Conservation (phyloP, 208 protist genomes). For the Crithidia sp. region DNA sequence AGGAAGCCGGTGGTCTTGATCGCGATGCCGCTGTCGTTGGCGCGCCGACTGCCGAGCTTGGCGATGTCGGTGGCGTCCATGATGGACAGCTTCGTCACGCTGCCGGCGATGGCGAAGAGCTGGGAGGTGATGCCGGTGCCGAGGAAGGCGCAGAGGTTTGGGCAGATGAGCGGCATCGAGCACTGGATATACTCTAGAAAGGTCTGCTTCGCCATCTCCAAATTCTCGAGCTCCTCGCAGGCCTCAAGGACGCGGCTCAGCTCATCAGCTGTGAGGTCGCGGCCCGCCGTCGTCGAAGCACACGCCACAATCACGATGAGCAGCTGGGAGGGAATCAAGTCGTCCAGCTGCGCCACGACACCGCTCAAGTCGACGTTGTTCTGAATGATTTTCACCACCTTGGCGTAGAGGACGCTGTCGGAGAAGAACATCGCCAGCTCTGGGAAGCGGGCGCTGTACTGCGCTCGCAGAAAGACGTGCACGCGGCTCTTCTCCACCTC, state of each 20-base stretch:
- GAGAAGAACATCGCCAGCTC: conserved; percentile 91
- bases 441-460: conserved; percentile 88
- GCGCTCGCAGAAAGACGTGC: conserved; percentile 84
- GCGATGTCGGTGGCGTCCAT: conserved; percentile 77
- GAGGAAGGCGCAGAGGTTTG: conserved; percentile 92
- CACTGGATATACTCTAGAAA: conserved; percentile 93
- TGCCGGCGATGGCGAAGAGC: conserved; percentile 88
- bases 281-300: conserved; percentile 85
- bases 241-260: conserved; percentile 73
- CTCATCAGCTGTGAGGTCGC: conserved; percentile 65
- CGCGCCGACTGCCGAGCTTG: conserved; percentile 74
- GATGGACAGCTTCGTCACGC: conserved; percentile 67
- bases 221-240: conserved; percentile 89
- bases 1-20: conserved; percentile 88
- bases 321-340: conserved; percentile 86
- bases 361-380: conserved; percentile 83
- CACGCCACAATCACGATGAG: conserved; percentile 87
- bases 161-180: conserved; percentile 92
- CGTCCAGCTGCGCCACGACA: conserved; percentile 74
- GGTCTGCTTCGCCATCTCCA: conserved; percentile 91
- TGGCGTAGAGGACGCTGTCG: conserved; percentile 85
- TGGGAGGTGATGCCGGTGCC: conserved; percentile 92
- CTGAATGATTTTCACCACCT: conserved; percentile 81
- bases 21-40: conserved; percentile 61
- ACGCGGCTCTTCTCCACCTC: conserved; percentile 91